These are phyloP conservation scores for Lasiosphaeris hirsuta DNA, from an alignment of 495 filamentous ascomycete species.

Conservation along the genomic window DNA sequence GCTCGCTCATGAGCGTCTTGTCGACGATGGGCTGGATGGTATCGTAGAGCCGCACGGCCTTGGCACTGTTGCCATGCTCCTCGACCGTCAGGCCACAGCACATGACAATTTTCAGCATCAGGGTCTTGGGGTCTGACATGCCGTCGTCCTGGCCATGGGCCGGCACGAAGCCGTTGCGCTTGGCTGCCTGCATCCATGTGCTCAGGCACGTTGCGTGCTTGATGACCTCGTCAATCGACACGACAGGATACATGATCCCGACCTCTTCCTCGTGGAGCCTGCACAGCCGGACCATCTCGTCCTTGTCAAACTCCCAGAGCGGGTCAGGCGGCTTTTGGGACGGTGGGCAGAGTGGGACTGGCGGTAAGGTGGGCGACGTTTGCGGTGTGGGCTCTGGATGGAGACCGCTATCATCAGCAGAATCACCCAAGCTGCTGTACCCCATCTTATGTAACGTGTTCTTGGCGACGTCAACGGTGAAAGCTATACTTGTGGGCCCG, in stretches of 20 bases:
- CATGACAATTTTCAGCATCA: slow-evolving; percentile 73
- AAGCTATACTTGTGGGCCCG: slow-evolving; percentile 81
- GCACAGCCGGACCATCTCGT: slow-evolving; percentile 70
- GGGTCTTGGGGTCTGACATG: slow-evolving; percentile 64
- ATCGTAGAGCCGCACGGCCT: slow-evolving; percentile 65
- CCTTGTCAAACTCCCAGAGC: slow-evolving; percentile 66
- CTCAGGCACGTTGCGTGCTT: slow-evolving; percentile 63
- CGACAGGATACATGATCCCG: slow-evolving; percentile 79
- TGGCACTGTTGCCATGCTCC: slow-evolving; percentile 69
- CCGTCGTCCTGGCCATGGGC: slow-evolving; percentile 49
- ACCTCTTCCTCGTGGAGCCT: slow-evolving; percentile 78
- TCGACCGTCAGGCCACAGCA: slow-evolving; percentile 72
- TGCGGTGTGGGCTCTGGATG: slow-evolving; percentile 54
- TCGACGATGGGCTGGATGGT: slow-evolving; percentile 68
- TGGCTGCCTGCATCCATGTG: slow-evolving; percentile 59
- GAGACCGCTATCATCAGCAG: slow-evolving; percentile 49
- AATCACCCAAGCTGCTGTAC: slow-evolving; percentile 58
- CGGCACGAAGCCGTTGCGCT: slow-evolving; percentile 25
- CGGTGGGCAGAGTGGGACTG: slow-evolving; percentile 26
- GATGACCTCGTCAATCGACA: slow-evolving; percentile 65
- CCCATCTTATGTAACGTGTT: slow-evolving; percentile 88
- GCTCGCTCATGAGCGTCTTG: slow-evolving; percentile 61
- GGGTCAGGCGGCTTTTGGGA: slow-evolving; percentile 57
- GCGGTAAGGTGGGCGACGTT: slow-evolving; percentile 38
- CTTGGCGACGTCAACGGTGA: slow-evolving; percentile 82